Base-by-base conservation (phyloP, 2,329 filamentous ascomycete species). In the Fusarium euwallaceae region DNA sequence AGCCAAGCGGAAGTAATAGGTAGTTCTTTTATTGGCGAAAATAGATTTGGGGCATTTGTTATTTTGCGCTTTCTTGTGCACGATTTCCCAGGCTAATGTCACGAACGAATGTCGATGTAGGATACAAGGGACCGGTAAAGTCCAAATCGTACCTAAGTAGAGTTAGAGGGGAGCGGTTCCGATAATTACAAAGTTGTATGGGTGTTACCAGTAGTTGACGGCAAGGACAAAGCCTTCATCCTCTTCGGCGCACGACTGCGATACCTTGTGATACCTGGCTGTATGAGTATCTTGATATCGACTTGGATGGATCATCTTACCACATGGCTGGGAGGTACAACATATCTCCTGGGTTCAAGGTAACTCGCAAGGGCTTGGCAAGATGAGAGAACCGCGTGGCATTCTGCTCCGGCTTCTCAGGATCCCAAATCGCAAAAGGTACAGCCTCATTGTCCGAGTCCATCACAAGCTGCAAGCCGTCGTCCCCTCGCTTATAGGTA, bases 321-420 rank as follows among this genome's bases (percentile, higher is more conserved):
- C 94, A 97, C 87, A 95, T 89, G 7, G 93, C 91, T 8, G 94
- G 94, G 34, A 97, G 84, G 82, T 97, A 97, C 17, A 97, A 82
- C 91, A 97, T 94, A 80, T 97, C 94, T 0, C 94, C 94, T 11
- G 91, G 88, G 1, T 92, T 82, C 4, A 97, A 82, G 1, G 91
- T 93, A 1, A 95, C 90, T n/a, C 88, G 85, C 71, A 95, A 76
- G 8, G 93, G 92, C 58, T 83, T 83, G 0, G 90, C 90, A 12
- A 92, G 84, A 39, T 82, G 77, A 1, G 92, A 94, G 76, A 92
- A 93, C 2, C 76, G 76, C 1, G 92, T 93, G 0, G 86, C 74
- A 55, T 87, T 84, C 16, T 79, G 68, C 0, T 80, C 80, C 0
- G 91, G 89, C 0, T 74, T 64, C 76, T 95, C 92, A 0, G 94